phyloP scores from a whole-genome alignment of 139 green algal genomes.

The Yamagishiella unicocca region DNA sequence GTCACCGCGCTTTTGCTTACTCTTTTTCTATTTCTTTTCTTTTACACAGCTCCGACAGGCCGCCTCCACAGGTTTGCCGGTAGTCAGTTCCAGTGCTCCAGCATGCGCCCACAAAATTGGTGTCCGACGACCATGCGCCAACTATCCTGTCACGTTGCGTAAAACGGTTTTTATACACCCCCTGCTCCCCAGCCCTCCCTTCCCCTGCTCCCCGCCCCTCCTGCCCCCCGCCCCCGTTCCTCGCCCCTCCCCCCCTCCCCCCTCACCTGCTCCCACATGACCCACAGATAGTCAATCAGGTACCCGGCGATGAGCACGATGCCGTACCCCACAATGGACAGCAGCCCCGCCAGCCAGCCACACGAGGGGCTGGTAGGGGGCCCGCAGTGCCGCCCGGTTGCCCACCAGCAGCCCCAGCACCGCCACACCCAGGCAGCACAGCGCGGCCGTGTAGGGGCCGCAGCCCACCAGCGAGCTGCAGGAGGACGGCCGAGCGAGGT shows the following conservation, averaged over 20 bases:
- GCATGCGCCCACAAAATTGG: too few relatives aligned
- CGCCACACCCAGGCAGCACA: slow-evolving; percentile 28
- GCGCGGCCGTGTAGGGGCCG: slow-evolving; percentile 3
- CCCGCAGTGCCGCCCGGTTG: slow-evolving; percentile 27
- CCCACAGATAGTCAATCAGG: background rate
- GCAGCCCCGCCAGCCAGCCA: slow-evolving; percentile 23
- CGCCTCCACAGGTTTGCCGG: too few relatives aligned
- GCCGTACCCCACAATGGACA: background rate
- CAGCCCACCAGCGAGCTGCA: background rate
- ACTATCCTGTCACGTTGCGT: too few relatives aligned
- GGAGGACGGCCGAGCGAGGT: background rate
- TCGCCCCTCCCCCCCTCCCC: background rate
- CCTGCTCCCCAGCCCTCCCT: too few relatives aligned
- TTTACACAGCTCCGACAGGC: too few relatives aligned
- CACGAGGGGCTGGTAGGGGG: slow-evolving; percentile 1
- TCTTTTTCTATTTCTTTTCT: too few relatives aligned
- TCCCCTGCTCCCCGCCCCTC: background rate
- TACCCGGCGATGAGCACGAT: slow-evolving; percentile 16
- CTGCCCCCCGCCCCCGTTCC: background rate
- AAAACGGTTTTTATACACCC: too few relatives aligned
- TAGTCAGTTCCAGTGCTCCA: too few relatives aligned
- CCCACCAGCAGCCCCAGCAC: background rate
- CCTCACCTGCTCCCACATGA: background rate
- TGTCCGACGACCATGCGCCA: too few relatives aligned
- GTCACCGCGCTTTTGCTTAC: too few relatives aligned